These are phyloP conservation scores for Boeremia lycopersici DNA, from an alignment of 2,329 filamentous ascomycete species.

Conservation along the genomic window DNA sequence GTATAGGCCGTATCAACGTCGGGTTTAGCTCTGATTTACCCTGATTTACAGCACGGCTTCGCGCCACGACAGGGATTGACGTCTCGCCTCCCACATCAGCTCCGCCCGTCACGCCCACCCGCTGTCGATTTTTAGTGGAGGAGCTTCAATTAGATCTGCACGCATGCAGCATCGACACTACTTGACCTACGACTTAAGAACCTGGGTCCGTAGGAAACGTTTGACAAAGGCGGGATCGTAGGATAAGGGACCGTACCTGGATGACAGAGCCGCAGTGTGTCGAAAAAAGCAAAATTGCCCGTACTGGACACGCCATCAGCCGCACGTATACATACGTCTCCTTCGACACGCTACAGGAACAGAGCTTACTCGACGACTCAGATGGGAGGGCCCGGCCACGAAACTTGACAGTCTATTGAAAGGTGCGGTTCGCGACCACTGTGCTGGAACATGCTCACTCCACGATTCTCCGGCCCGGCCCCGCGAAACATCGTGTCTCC, in stretches of 20 bases:
- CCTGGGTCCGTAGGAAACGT: not conserved
- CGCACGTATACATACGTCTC: not conserved
- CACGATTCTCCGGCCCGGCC: conserved; percentile 4
- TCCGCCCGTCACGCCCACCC: not conserved
- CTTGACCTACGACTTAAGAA: not conserved
- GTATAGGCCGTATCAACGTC: conserved; percentile 1
- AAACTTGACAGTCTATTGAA: not conserved
- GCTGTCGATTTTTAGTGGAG: not conserved
- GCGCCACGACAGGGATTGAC: conserved; percentile 2
- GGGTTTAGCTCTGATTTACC: not conserved
- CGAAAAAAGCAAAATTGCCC: conserved; percentile 13
- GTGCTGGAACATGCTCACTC: not conserved
- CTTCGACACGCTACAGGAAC: not conserved
- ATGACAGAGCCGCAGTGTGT: not conserved
- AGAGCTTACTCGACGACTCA: not conserved
- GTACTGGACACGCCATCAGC: not conserved
- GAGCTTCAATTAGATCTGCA: conserved; percentile 2
- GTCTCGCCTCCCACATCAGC: conserved; percentile 2
- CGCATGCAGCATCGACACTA: not conserved
- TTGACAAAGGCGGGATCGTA: not conserved
- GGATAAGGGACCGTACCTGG: not conserved
- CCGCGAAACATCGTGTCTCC: conserved; percentile 1
- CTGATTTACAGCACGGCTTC: conserved; percentile 2
- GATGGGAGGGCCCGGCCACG: not conserved
- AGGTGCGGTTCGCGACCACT: not conserved